Percentiles rank a stretch among this genome's conserved stretches.
phyloP scores from a whole-genome alignment of 352 stramenopile species.

The Globisporangium nagaii region DNA sequence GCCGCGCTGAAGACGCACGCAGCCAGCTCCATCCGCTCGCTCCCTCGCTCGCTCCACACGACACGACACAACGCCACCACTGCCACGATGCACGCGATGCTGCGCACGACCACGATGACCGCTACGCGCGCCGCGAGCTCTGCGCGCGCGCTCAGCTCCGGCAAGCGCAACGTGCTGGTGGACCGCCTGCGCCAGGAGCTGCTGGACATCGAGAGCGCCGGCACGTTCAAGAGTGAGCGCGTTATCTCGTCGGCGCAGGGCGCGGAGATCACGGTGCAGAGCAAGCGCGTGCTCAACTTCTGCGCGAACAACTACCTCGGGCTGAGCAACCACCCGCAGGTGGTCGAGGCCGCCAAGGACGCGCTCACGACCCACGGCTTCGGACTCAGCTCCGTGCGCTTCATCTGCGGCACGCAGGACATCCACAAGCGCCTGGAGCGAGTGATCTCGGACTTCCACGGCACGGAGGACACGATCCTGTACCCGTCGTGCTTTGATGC shows the following conservation, averaged over 20 bases:
- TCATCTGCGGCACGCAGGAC: slow-evolving; percentile 93
- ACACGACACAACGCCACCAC: no score
- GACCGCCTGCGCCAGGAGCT: slow-evolving; percentile 75
- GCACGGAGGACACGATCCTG: slow-evolving; percentile 92
- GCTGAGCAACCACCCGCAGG: slow-evolving; percentile 82
- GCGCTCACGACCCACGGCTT: slow-evolving; percentile 87
- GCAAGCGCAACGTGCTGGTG: slow-evolving; percentile 59
- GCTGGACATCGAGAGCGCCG: slow-evolving; percentile 59
- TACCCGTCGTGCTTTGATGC: slow-evolving; percentile 94
- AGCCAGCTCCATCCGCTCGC: not conserved
- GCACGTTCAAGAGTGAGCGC: slow-evolving; percentile 86
- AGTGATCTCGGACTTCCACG: slow-evolving; percentile 90
- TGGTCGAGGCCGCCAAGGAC: slow-evolving; percentile 80
- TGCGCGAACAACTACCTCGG: slow-evolving; percentile 95
- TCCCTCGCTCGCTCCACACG: no score
- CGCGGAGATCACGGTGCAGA: slow-evolving; percentile 69
- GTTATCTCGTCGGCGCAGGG: slow-evolving; percentile 88
- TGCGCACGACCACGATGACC: not conserved
- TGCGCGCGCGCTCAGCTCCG: slow-evolving; percentile 21
- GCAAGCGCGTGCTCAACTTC: slow-evolving; percentile 87
- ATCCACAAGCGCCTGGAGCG: slow-evolving; percentile 92
- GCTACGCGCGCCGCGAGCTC: not conserved
- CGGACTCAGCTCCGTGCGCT: slow-evolving; percentile 88
- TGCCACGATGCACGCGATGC: slow-evolving; percentile 1
- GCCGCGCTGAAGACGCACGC: no score